A percentile compares a stretch with the other conserved stretches of the same genome.
These are phyloP conservation scores for Suhomyces yuchorum DNA, from an alignment of 1,139 yeast genomes.

Conservation along the genomic window DNA sequence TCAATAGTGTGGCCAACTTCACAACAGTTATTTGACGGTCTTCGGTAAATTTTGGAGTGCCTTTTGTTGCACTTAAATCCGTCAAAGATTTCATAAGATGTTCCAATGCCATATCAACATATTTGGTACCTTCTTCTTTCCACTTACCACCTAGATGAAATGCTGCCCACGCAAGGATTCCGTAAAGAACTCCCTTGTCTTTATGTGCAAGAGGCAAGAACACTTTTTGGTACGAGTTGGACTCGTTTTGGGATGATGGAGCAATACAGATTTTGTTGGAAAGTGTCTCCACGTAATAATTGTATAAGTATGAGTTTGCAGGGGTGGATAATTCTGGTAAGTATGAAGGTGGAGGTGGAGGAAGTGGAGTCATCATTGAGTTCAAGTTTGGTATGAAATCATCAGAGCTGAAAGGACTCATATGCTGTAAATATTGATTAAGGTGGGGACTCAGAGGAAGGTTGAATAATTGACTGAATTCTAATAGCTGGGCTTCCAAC, in stretches of 20 bases:
- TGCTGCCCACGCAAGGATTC: slow-evolving; percentile 79
- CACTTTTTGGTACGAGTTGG: slow-evolving; percentile 71
- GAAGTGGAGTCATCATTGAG: slow-evolving; percentile 25
- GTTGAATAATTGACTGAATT: slow-evolving; percentile 6
- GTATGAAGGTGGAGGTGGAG: slow-evolving; percentile 16
- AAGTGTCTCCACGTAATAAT: slow-evolving; percentile 64
- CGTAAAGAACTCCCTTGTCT: slow-evolving; percentile 67
- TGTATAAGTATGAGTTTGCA: slow-evolving; percentile 45
- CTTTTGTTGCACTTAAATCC: slow-evolving; percentile 16
- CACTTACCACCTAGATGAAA: slow-evolving; percentile 57
- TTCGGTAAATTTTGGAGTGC: slow-evolving; percentile 18
- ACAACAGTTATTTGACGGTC: slow-evolving; percentile 32
- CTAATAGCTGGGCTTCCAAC: slow-evolving; percentile 5
- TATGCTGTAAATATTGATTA: slow-evolving; percentile 1
- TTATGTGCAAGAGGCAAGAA: slow-evolving; percentile 76
- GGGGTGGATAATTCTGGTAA: slow-evolving; percentile 16
- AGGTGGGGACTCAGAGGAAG: slow-evolving; percentile 6
- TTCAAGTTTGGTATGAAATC: slow-evolving; percentile 24
- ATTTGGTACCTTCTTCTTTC: slow-evolving; percentile 40
- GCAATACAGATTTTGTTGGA: slow-evolving; percentile 64
- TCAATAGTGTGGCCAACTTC: slow-evolving; percentile 64
- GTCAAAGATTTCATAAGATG: slow-evolving; percentile 35
- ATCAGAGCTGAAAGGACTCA: slow-evolving; percentile 6
- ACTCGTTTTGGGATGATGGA: slow-evolving; percentile 52
- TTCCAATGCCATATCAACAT: slow-evolving; percentile 48